Evolutionary conservation across 768 basidiomycete species (phyloP).

Genomic region (Leccinellum albellum): DNA sequence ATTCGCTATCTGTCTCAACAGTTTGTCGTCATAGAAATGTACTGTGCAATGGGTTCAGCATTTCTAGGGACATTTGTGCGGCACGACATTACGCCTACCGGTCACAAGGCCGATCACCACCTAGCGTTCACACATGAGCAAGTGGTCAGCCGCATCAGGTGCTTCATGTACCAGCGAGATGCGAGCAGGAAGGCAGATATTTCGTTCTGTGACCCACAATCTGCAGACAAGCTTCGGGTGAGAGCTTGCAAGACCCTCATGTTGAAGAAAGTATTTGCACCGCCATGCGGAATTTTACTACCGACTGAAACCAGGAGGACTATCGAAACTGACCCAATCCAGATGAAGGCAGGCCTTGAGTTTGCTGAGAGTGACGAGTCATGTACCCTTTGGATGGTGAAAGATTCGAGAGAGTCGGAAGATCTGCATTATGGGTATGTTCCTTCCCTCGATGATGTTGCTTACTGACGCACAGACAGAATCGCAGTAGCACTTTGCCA

Average conservation of each 20-base stretch:
- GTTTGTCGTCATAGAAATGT: slow-evolving; percentile 6
- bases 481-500: slow-evolving; percentile 12
- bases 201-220: neutral
- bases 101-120: neutral
- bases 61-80: slow-evolving; percentile 9
- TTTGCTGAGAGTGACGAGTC: neutral
- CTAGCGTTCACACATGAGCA: neutral
- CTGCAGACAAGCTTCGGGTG: neutral
- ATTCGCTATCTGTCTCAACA: neutral
- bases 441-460: neutral
- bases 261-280: slow-evolving; percentile 9
- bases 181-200: neutral
- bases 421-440: slow-evolving; percentile 8
- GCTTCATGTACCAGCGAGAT: slow-evolving; percentile 14
- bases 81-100: neutral
- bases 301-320: neutral
- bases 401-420: neutral
- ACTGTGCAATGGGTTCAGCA: slow-evolving; percentile 8
- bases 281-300: slow-evolving; percentile 1
- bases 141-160: slow-evolving; percentile 6
- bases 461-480: neutral
- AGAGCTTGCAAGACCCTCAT: slow-evolving; percentile 1
- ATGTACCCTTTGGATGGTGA: slow-evolving; percentile 10
- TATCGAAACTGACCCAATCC: neutral
- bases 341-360: slow-evolving; percentile 6